Base-by-base conservation (phyloP, 1,284 basidiomycete genomes). In the Sutorius eximius region DNA sequence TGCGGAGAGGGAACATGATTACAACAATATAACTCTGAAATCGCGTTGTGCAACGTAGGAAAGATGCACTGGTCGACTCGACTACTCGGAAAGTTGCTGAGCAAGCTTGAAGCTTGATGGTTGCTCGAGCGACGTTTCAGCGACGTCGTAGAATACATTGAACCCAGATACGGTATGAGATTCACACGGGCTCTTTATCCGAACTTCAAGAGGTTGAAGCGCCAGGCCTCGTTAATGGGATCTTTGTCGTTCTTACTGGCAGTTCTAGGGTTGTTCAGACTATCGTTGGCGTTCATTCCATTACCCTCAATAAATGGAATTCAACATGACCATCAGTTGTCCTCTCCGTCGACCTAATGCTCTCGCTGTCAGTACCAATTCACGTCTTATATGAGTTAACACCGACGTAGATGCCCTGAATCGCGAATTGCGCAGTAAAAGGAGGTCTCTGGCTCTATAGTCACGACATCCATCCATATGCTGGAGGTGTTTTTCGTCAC, bases 371-470 rank as follows among this genome's bases (percentile, higher is more conserved):
- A 67, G 80, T 68, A 30, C 29, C 5, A 16, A 36, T 51, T 34
- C 36, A 18, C 3, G 6, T 33, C 13, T 20, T 6, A 20, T 37
- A 20, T 30, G 6, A 22, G 40, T 29, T 27, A 7, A 41, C 16
- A 22, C 32, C 52, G 45, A 33, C 24, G 2, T 15, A 7, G 3
- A 13, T n/a, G 15, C 34, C 30, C 43, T 57, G 45, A 48, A 48
- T 20, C n/a, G 11, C 44, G n/a, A 10, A 45, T 43, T 27, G 7
- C 50, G 41, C 59, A 96, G 94, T 97, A 55, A 83, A 86, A 64
- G 95, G 96, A 72, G 93, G 94, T 2, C 78, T 94, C 10, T 93
- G 87, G 70, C 79, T 96, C 13, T 86, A 85, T 60, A 73, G 78
- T 34, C 77, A 87, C 71, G 84, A 82, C 5, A 74, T 91, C 30